Conservation (phyloP, 2,329 filamentous ascomycete genomes). For the Fusarium sp. region DNA sequence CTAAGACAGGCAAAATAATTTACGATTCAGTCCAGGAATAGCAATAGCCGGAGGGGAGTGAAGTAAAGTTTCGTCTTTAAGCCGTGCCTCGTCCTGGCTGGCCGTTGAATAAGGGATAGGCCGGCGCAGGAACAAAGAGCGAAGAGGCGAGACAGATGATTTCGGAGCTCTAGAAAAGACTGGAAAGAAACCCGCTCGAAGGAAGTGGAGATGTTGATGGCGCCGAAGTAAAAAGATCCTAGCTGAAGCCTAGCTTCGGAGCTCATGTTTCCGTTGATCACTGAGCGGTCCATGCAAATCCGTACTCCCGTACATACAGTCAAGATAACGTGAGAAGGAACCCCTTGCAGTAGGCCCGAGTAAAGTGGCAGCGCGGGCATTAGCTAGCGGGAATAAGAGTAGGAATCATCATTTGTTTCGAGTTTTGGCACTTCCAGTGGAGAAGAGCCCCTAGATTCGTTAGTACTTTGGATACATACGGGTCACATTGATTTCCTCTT, state of each 20-base stretch:
- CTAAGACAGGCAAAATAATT: neutral
- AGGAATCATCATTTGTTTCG: conserved; percentile 28
- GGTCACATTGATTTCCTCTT: neutral
- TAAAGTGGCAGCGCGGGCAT: conserved; percentile 14
- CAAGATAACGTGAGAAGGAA: neutral
- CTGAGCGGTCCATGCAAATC: neutral
- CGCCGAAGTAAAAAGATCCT: conserved; percentile 24
- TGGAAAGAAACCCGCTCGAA: conserved; percentile 41
- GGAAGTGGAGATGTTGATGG: conserved; percentile 35
- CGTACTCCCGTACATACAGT: neutral
- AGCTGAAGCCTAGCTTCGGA: conserved; percentile 12
- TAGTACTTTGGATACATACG: neutral
- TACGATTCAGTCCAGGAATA: conserved; percentile 6
- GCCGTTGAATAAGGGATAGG: neutral
- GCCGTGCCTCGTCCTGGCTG: conserved; percentile 11
- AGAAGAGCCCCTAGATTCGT: neutral
- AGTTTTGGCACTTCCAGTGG: conserved; percentile 25
- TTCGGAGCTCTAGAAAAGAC: conserved; percentile 39
- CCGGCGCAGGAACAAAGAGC: conserved; percentile 1
- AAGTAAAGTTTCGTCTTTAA: conserved; percentile 6
- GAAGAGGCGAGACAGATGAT: conserved; percentile 27
- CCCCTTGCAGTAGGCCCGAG: conserved; percentile 11
- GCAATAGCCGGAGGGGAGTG: neutral
- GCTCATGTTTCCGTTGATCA: neutral
- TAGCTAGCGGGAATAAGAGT: conserved; percentile 32